Evolutionary conservation across 805 yeast genomes (phyloP).

Genomic region (Soucietia sequanensis): DNA sequence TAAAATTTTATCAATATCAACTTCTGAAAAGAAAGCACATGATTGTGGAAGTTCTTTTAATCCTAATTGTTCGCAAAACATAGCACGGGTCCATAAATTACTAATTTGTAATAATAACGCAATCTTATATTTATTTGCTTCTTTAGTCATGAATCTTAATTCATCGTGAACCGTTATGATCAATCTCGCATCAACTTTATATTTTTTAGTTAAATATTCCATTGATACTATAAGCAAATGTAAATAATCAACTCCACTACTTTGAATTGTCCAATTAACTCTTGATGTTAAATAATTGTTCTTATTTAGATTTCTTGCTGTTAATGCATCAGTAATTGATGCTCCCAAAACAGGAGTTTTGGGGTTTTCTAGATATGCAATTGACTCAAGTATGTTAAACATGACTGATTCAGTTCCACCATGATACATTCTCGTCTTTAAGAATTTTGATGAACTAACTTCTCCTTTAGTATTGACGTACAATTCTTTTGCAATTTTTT

Average conservation of each 20-base stretch:
- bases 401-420: constrained; percentile 95
- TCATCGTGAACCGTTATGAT: constrained; percentile 94
- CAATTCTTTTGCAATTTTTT: constrained; percentile 57
- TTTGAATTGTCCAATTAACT: constrained; percentile 96
- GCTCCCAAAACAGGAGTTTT: constrained; percentile 92
- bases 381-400: constrained; percentile 82
- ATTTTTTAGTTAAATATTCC: constrained; percentile 73
- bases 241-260: constrained; percentile 95
- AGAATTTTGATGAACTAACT: constrained; percentile 10
- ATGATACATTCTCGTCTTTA: constrained; percentile 49
- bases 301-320: constrained; percentile 59
- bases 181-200: constrained; percentile 70
- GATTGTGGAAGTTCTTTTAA: constrained; percentile 88
- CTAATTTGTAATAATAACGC: constrained; percentile 85
- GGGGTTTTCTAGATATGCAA: constrained; percentile 80
- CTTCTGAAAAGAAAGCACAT: constrained; percentile 92
- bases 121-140: constrained; percentile 70
- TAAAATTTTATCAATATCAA: constrained; percentile 84
- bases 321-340: constrained; percentile 83
- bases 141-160: constrained; percentile 73
- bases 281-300: constrained; percentile 80
- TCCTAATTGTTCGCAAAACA: constrained; percentile 91
- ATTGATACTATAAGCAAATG: constrained; percentile 82
- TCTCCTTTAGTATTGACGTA: constrained; percentile 84
- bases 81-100: constrained; percentile 93